Evolutionary conservation across 106 monocot species (phyloP), one percentile per base, ranked within the genome.

Genomic region (Allium cepa): DNA sequence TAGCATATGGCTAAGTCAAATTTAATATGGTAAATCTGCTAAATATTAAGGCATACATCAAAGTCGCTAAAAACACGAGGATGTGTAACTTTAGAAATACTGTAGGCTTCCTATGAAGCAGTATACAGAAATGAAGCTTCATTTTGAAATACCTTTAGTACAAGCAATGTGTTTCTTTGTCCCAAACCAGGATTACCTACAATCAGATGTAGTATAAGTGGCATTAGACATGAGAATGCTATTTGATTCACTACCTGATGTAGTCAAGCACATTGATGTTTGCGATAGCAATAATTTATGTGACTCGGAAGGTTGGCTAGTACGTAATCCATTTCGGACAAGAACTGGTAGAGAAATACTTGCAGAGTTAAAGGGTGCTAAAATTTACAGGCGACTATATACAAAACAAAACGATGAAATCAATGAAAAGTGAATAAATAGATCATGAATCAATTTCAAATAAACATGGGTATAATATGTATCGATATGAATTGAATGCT

Each of bases 341-440:
- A 64, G 92, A 61, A 99, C 97, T 12, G 97, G 92, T 56, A 80
- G 97, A 60, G 97, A 97, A 79, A 81, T 99, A 74, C 97, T 90
- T 85, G 97, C 97, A 6, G 89, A 92, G 53, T 62, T 79, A 36
- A 85, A 92, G 87, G 97, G 97, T 11, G 79, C 84, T 26, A 87
- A 53, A 59, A 79, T 99, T 71, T 99, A 87, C 68, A 78, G 92
- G 63, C 75, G 89, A 53, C n/a, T 97, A 75, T 97, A 92, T 56
- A 69, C 76, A 67, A 96, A 86, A 59, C 50, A 16, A 52, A 62
- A 36, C 1, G 22, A 22, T 22, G 22, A 22, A 22, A 22, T 22
- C 22, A 22, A 22, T 22, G 22, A 22, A 1, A 22, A 22, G 22
- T 22, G 22, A 22, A 22, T 22, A 22, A 22, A 22, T 22, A 0